A percentile compares a stretch with the other conserved stretches of the same genome.
Evolutionary conservation across 1,139 yeast species (phyloP).

Genomic region (Candida smagusa): DNA sequence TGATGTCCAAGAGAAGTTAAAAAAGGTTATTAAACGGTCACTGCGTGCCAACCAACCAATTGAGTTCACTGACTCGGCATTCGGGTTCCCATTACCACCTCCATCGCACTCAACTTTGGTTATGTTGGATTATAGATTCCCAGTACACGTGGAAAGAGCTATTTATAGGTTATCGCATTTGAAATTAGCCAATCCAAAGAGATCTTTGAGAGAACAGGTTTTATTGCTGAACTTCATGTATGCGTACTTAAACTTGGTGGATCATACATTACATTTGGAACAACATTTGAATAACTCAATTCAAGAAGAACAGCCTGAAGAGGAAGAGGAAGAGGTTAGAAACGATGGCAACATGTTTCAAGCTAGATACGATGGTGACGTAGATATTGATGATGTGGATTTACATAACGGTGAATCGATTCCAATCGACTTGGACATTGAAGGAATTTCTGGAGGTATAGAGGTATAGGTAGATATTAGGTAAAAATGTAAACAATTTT

Average conservation of each 20-base stretch:
- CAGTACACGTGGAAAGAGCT: conserved; percentile 93
- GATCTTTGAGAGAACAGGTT: conserved; percentile 90
- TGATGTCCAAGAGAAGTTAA: conserved; percentile 46
- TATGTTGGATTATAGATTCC: conserved; percentile 82
- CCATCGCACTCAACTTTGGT: conserved; percentile 70
- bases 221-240: conserved; percentile 94
- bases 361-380: conserved; percentile 9
- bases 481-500: background rate
- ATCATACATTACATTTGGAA: conserved; percentile 77
- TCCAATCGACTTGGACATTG: conserved; percentile 18
- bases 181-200: conserved; percentile 88
- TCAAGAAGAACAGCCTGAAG: conserved; percentile 7
- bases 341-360: conserved; percentile 9
- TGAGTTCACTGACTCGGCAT: conserved; percentile 76
- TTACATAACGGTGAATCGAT: conserved; percentile 13
- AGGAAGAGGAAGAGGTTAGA: conserved; percentile 15
- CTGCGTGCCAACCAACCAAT: conserved; percentile 65
- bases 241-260: conserved; percentile 89
- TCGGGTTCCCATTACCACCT: conserved; percentile 83
- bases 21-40: conserved; percentile 41
- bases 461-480: conserved; percentile 6
- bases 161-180: conserved; percentile 88
- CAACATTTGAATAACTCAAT: conserved; percentile 34
- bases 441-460: conserved; percentile 7
- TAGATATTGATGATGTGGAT: conserved; percentile 7